Conservation (phyloP, 495 filamentous ascomycete species). For the Trichoderma asperelloides region DNA sequence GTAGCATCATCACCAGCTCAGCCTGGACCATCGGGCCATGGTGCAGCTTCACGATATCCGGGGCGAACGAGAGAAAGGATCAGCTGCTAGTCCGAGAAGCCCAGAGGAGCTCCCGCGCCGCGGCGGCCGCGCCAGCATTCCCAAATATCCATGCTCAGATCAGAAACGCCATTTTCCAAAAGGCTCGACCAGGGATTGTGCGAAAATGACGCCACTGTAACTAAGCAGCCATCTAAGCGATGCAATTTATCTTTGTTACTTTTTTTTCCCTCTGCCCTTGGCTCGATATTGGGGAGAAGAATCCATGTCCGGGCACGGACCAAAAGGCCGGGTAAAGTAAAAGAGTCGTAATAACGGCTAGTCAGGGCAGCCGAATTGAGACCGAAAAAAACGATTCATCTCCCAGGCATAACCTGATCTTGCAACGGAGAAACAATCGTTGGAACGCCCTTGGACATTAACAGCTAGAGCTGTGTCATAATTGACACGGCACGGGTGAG, state of each 20-base stretch:
- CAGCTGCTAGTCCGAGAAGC: background rate
- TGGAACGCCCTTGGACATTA: background rate
- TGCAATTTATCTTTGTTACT: conserved; percentile 4
- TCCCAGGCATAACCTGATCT: conserved; percentile 2
- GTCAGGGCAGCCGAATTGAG: conserved; percentile 8
- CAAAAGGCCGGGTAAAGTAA: background rate
- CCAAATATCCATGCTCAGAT: conserved; percentile 6
- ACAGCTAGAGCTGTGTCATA: background rate
- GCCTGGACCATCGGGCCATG: background rate
- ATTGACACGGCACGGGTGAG: background rate
- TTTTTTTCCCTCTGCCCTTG: background rate
- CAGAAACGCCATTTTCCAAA: background rate
- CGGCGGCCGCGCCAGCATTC: background rate
- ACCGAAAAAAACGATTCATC: conserved; percentile 1
- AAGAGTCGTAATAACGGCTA: background rate
- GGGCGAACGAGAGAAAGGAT: background rate
- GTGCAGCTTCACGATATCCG: background rate
- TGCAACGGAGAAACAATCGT: background rate
- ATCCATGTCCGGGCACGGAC: background rate
- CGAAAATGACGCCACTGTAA: conserved; percentile 5
- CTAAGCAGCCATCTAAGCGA: conserved; percentile 3
- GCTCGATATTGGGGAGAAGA: background rate
- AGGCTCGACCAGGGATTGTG: background rate
- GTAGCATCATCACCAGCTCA: background rate
- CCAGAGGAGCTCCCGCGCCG: background rate